phyloP scores from a whole-genome alignment of 2,329 filamentous ascomycete species.

The Endothia cerciana region DNA sequence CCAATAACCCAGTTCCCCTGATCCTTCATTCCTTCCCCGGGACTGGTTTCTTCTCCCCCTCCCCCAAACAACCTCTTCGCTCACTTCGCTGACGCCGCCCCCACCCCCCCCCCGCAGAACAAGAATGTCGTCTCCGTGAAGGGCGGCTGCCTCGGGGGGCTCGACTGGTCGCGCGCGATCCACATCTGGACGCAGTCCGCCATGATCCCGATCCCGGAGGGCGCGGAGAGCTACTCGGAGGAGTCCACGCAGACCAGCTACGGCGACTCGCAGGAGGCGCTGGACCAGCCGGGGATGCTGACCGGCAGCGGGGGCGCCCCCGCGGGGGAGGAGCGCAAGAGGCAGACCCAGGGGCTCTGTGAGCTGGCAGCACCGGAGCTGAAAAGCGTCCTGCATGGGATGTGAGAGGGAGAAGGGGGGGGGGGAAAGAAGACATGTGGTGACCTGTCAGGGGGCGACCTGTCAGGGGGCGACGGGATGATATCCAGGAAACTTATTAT shows the following conservation, averaged over 20 bases:
- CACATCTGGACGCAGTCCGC: conserved; percentile 72
- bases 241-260: conserved; percentile 51
- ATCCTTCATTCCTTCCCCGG: neutral
- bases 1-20: neutral
- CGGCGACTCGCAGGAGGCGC: conserved; percentile 46
- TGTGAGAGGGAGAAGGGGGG: neutral
- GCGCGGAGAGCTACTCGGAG: conserved; percentile 60
- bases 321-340: conserved; percentile 1
- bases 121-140: conserved; percentile 68
- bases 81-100: no score
- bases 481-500: no score
- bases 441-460: no score
- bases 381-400: neutral
- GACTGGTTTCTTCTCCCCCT: neutral
- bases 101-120: conserved; percentile 39
- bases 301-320: conserved; percentile 39
- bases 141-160: conserved; percentile 66
- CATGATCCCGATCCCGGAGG: conserved; percentile 70
- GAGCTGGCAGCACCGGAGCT: conserved; percentile 15
- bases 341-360: conserved; percentile 14
- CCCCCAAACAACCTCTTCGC: no score
- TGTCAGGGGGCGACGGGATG: no score
- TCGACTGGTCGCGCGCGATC: conserved; percentile 63
- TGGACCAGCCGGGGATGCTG: conserved; percentile 51
- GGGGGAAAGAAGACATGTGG: neutral